phyloP scores from a whole-genome alignment of 768 basidiomycete species.

The Pleurotus pulmonarius region DNA sequence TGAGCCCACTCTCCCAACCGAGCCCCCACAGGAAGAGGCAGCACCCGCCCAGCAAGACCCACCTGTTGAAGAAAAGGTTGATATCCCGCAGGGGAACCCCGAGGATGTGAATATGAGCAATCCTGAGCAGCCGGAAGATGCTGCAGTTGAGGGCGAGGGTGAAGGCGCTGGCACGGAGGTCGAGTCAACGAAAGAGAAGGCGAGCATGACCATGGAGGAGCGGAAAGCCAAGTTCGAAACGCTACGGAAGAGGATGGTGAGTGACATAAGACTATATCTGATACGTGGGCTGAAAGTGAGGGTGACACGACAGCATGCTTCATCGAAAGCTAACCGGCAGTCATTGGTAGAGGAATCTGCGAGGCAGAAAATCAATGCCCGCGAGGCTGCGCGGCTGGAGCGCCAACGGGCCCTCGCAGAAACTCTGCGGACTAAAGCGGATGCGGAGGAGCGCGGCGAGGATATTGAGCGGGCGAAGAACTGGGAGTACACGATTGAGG shows the following conservation, averaged over 20 bases:
- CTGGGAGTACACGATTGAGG: conserved; percentile 94
- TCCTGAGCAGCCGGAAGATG: neutral
- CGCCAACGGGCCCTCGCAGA: conserved; percentile 90
- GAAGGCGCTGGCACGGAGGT: conserved; percentile 17
- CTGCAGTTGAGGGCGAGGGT: conserved; percentile 16
- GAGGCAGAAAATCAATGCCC: conserved; percentile 68
- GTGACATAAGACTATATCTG: conserved; percentile 19
- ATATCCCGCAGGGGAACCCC: neutral
- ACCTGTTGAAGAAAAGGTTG: neutral
- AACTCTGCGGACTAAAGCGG: conserved; percentile 75
- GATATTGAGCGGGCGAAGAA: conserved; percentile 89
- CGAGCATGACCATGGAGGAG: conserved; percentile 56
- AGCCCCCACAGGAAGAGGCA: neutral
- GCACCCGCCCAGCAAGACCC: neutral
- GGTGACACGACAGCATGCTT: conserved; percentile 51
- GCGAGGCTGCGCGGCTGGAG: conserved; percentile 82
- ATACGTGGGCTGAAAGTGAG: neutral
- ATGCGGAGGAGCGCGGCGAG: conserved; percentile 89
- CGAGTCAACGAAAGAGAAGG: conserved; percentile 16
- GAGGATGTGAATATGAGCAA: neutral
- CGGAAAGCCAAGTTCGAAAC: conserved; percentile 74
- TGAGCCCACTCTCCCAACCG: neutral
- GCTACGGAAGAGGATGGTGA: conserved; percentile 76
- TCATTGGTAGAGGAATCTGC: conserved; percentile 85
- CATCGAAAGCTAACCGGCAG: conserved; percentile 78